Evolutionary conservation across 169 alveolate genomes (phyloP).

Genomic region (Plasmodium knowlesi): DNA sequence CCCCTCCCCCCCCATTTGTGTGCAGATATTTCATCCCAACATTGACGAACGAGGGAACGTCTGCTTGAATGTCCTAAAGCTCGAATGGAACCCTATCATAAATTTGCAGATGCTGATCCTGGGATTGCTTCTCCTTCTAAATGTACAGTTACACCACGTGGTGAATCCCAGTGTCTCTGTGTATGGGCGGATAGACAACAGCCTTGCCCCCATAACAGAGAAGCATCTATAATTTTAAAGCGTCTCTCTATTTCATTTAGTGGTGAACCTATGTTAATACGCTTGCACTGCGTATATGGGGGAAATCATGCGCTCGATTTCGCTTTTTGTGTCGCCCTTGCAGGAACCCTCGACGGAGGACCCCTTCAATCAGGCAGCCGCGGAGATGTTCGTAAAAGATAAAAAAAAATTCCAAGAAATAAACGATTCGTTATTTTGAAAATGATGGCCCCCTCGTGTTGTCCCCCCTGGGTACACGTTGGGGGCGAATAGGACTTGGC

Average conservation of each 20-base stretch:
- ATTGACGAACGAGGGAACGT: slow-evolving; percentile 70
- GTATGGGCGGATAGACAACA: background rate
- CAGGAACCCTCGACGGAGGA: slow-evolving; percentile 73
- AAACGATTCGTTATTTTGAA: slow-evolving; percentile 18
- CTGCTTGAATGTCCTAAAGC: slow-evolving; percentile 66
- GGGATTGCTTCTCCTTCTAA: slow-evolving; percentile 40
- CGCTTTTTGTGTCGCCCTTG: background rate
- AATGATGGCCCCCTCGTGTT: background rate
- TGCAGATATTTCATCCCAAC: slow-evolving; percentile 71
- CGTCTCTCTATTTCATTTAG: background rate
- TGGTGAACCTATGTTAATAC: background rate
- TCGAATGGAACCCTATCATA: slow-evolving; percentile 68
- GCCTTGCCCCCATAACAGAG: background rate
- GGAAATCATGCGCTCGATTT: background rate
- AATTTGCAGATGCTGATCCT: slow-evolving; percentile 64
- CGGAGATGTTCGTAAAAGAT: slow-evolving; percentile 41
- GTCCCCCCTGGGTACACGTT: background rate
- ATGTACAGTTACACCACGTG: slow-evolving; percentile 10
- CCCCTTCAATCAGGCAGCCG: slow-evolving; percentile 57
- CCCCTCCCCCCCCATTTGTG: background rate
- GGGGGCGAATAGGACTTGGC: background rate
- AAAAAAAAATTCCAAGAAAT: slow-evolving; percentile 30
- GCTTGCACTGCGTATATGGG: background rate
- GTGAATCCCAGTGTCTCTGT: background rate
- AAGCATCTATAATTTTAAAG: background rate